Base-by-base conservation (phyloP, 192 early-diverging fungal species). In the Entrophospora sp. region DNA sequence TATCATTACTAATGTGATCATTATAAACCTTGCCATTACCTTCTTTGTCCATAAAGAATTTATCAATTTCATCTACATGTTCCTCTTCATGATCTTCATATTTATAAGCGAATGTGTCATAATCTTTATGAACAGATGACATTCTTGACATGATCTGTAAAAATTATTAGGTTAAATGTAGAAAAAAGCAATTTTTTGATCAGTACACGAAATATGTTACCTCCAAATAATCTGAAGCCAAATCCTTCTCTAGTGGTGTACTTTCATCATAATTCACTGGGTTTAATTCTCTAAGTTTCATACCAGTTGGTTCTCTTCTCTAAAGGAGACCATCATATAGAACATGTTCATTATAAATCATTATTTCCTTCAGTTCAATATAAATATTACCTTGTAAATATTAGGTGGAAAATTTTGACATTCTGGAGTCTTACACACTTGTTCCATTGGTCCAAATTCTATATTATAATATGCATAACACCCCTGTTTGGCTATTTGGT, bases 1-100 rank as follows among this genome's bases (percentile, higher is more conserved):
- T 48, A 63, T 63, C 61, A 18, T 48, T 62, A 28, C 61, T 62
- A 31, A 18, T 45, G 34, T 34, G 6, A 22, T n/a, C 31, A 14
- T 63, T 63, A 48, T 12, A 13, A 63, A 63, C 20, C 44, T 62
- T 62, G n/a, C 48, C 61, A 48, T 63, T 32, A 63, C 35, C 22
- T 63, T 16, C 44, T 44, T 3, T 63, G 44, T 48, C 44, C 61
- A 48, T 63, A 63, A 34, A 34, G 30, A 63, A 63, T 48, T 63
- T 46, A 2, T 63, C 61, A 10, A 60, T 60, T 27, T 60, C 36
- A 60, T 60, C 57, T 38, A 18, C 57, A 13, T 35, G 25, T 25
- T 60, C 58, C 58, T 60, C 58, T 53, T 52, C 51, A 12, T 32
- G 51, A 34, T 53, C 30, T 53, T 49, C 48, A 40, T 40, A 40